Evolutionary conservation across 441 rosid genomes (phyloP).

Genomic region (Macaranga tanarius): DNA sequence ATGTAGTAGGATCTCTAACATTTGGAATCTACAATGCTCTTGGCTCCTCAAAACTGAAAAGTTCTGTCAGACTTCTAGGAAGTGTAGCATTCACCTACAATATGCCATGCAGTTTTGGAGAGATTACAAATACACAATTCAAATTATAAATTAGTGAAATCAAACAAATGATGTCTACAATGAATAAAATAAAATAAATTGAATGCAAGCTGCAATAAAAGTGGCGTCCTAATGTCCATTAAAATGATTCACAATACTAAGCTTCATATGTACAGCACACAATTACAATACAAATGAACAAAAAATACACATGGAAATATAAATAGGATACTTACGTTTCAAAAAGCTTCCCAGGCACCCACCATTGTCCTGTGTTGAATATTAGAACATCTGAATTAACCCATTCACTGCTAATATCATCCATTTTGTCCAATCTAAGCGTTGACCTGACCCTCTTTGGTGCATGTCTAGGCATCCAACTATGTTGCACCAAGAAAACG

Average conservation of each 20-base stretch:
- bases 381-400: constrained; percentile 60
- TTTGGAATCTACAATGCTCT: too few relatives aligned
- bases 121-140: not conserved
- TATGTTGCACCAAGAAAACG: constrained; percentile 72
- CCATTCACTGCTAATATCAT: constrained; percentile 64
- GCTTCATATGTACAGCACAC: not conserved
- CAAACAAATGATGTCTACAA: not conserved
- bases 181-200: not conserved
- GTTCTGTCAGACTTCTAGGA: too few relatives aligned
- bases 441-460: constrained; percentile 64
- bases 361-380: constrained; percentile 88
- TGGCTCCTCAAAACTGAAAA: too few relatives aligned
- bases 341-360: constrained; percentile 85
- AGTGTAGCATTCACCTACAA: too few relatives aligned
- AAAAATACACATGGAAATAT: not conserved
- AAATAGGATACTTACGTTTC: constrained; percentile 47
- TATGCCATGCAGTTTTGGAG: not conserved
- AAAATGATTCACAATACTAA: constrained; percentile 14
- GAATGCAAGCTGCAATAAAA: not conserved
- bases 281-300: not conserved
- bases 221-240: not conserved
- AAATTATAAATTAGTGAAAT: not conserved
- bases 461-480: constrained; percentile 51
- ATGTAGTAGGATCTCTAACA: too few relatives aligned
- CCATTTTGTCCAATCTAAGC: constrained; percentile 58